phyloP scores from a whole-genome alignment of 2,329 filamentous ascomycete genomes.

The Colletotrichum eleusines region DNA sequence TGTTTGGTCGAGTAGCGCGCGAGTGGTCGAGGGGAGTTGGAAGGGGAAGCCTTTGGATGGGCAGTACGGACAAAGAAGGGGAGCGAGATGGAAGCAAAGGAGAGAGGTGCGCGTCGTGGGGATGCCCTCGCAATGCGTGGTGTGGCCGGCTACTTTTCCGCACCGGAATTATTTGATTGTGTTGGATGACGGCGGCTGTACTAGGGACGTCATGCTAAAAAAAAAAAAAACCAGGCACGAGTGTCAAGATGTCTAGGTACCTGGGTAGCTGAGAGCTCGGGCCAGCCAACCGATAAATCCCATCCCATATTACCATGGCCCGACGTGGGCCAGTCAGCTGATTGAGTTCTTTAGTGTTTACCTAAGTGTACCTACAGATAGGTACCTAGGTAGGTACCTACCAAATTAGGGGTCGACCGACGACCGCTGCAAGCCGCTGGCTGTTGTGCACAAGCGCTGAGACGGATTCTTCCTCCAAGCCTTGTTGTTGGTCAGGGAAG shows the following conservation, averaged over 20 bases:
- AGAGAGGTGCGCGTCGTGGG: conserved; percentile 1
- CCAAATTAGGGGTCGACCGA: neutral
- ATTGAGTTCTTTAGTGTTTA: too few relatives aligned
- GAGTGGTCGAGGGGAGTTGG: neutral
- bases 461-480: neutral
- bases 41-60: neutral
- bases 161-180: conserved; percentile 5
- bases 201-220: conserved; percentile 34
- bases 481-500: conserved; percentile 17
- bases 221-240: neutral
- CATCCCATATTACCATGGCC: conserved; percentile 5
- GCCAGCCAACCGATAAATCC: conserved; percentile 13
- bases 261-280: conserved; percentile 11
- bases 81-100: neutral
- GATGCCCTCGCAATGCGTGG: conserved; percentile 11
- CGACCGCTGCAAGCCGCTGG: conserved; percentile 16
- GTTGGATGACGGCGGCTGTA: conserved; percentile 6
- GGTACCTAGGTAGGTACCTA: too few relatives aligned
- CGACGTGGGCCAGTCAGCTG: too few relatives aligned
- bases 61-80: neutral
- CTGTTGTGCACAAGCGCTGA: conserved; percentile 14
- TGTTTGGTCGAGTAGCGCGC: neutral
- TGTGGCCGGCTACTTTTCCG: neutral
- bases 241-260: too few relatives aligned
- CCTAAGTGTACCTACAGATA: too few relatives aligned